Base-by-base conservation (phyloP, 352 stramenopile species). In the Phytophthora quininea region DNA sequence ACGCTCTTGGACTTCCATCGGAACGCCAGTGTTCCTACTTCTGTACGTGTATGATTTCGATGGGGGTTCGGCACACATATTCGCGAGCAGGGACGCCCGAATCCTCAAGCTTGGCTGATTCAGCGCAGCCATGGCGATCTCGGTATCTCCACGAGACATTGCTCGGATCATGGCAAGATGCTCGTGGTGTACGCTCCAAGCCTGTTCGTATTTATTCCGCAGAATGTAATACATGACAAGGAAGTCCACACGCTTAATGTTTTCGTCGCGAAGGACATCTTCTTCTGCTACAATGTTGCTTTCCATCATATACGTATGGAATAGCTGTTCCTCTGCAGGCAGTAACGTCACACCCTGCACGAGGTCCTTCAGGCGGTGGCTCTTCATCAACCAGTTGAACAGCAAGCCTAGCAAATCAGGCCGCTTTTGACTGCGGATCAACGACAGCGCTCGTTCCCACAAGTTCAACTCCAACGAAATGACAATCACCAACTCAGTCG, bases 201-300 rank as follows among this genome's bases (percentile, higher is more conserved):
- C 87, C 19, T 77, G 72, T 46, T 85, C 76, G 64, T 89, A 92
- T 68, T 89, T 82, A 71, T 88, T 84, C 40, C 87, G 71, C 35
- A 95, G 71, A 51, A 89, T 79, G 69, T 93, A 93, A 65, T 93
- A 95, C 84, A 95, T 95, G 38, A 91, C 80, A 3, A 95, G 75
- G 64, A 95, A 73, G 50, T 95, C 87, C 32, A 88, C 79, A 33
- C 74, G 80, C 71, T 84, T 91, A 47, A 92, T 91, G 48, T 78
- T 86, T 4, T 86, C 74, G 40, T 95, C 85, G 9, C 82, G 74
- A 5, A 92, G 66, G 46, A 89, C 69, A n/a, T 88, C 75, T 48
- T 88, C 75, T 11, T 82, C 79, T 0, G 71, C 47, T 2, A 71
- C 53, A n/a, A 82, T 51, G 33, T 74, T 74, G 27, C 74, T 74